Conservation (phyloP, 1,284 basidiomycete genomes). For the Limonomyces culmigenus region DNA sequence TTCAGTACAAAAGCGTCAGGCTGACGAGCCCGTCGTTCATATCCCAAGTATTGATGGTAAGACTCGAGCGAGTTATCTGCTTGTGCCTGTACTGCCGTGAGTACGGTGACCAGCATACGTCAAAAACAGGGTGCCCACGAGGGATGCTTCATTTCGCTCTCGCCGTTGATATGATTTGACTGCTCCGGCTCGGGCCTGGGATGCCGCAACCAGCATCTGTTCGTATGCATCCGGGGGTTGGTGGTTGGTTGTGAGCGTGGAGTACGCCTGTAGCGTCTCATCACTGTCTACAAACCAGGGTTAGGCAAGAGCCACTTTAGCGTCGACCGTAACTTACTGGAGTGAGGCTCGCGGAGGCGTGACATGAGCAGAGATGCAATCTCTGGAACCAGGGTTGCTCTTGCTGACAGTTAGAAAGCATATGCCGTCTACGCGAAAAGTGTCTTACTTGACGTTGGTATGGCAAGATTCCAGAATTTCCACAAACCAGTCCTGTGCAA, state of each 20-base stretch:
- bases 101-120: constrained; percentile 1
- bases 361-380: constrained; percentile 33
- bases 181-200: constrained; percentile 45
- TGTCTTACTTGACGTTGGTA: constrained; percentile 27
- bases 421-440: background rate
- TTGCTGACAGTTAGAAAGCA: constrained; percentile 9
- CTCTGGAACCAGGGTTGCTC: constrained; percentile 21
- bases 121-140: constrained; percentile 23
- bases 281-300: constrained; percentile 33
- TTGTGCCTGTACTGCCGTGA: constrained; percentile 18
- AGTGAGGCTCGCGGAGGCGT: constrained; percentile 53
- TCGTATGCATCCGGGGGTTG: constrained; percentile 67
- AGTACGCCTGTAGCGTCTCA: constrained; percentile 71
- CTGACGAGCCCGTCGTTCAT: constrained; percentile 45
- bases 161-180: constrained; percentile 43
- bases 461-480: constrained; percentile 33
- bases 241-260: constrained; percentile 69
- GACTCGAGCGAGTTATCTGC: constrained; percentile 34
- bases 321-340: constrained; percentile 24
- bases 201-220: constrained; percentile 53
- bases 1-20: constrained; percentile 45
- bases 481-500: constrained; percentile 61
- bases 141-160: constrained; percentile 37
- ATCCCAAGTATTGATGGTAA: constrained; percentile 45
- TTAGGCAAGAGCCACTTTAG: constrained; percentile 3